These are phyloP conservation scores for Dryadomyces quercus-mongolicae DNA, from an alignment of 2,329 filamentous ascomycete species.

Conservation along the genomic window DNA sequence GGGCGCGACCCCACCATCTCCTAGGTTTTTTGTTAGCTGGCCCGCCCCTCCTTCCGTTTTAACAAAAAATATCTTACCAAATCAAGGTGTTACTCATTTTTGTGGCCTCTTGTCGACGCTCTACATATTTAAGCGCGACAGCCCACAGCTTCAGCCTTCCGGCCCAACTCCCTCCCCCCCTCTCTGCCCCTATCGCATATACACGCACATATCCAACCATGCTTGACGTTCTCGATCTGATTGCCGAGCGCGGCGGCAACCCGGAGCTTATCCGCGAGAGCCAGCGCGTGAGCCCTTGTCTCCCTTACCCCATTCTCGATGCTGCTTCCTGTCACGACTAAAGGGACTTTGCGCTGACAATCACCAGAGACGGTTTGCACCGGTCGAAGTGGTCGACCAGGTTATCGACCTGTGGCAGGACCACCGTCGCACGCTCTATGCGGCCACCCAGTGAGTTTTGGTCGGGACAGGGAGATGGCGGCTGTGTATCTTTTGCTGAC, in stretches of 20 bases:
- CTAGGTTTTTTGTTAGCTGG: background rate
- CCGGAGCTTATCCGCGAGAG: constrained; percentile 86
- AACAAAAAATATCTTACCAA: background rate
- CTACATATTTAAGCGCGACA: background rate
- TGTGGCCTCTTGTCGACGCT: background rate
- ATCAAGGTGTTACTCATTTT: background rate
- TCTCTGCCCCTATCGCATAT: background rate
- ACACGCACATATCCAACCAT: constrained; percentile 3
- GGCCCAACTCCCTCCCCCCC: background rate
- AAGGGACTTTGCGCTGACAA: background rate
- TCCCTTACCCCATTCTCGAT: too few species aligned
- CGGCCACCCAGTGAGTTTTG: constrained; percentile 45
- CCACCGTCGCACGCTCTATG: constrained; percentile 48
- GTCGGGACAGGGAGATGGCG: background rate
- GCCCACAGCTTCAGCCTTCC: background rate
- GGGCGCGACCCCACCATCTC: background rate
- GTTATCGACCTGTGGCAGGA: constrained; percentile 80
- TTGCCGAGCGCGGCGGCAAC: constrained; percentile 79
- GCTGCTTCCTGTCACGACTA: background rate
- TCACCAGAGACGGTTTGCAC: constrained; percentile 52
- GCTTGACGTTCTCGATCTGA: constrained; percentile 61
- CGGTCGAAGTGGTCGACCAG: constrained; percentile 78
- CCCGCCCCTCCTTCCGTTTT: background rate
- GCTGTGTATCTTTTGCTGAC: background rate
- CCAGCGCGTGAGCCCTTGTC: constrained; percentile 41